Conservation (phyloP, 2,329 filamentous ascomycete species). For the Clonostachys rosea region DNA sequence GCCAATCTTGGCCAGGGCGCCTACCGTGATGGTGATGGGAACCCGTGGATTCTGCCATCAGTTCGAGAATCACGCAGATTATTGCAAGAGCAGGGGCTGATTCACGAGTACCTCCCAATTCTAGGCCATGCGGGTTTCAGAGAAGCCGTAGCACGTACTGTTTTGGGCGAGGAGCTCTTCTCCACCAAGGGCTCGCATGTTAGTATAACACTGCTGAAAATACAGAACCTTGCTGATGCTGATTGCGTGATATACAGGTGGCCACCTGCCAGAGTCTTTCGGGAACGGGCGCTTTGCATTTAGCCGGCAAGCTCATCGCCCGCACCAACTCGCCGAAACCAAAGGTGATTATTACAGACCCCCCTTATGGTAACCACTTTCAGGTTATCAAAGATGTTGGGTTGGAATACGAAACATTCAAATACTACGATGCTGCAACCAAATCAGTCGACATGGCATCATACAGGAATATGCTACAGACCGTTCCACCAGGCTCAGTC, state of each 20-base stretch:
- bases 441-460: constrained; percentile 10
- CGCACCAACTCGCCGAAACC: constrained; percentile 10
- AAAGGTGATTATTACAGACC: constrained; percentile 27
- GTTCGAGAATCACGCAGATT: constrained; percentile 16
- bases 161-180: too few relatives aligned
- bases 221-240: too few relatives aligned
- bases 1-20: constrained; percentile 30
- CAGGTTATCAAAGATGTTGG: constrained; percentile 12
- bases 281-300: constrained; percentile 30
- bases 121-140: constrained; percentile 1
- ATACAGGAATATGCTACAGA: too few relatives aligned
- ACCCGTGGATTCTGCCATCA: constrained; percentile 30
- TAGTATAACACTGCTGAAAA: too few relatives aligned
- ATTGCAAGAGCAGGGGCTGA: constrained; percentile 8
- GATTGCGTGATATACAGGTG: too few relatives aligned
- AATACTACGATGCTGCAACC: constrained; percentile 17
- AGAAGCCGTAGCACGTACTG: too few relatives aligned
- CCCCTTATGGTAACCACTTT: constrained; percentile 36
- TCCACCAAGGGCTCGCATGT: too few relatives aligned
- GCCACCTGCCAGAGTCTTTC: constrained; percentile 26
- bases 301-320: constrained; percentile 23
- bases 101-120: constrained; percentile 29
- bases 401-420: constrained; percentile 29
- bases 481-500: constrained; percentile 8
- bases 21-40: constrained; percentile 28